Evolutionary conservation across 2,329 filamentous ascomycete species (phyloP).

Genomic region (Pyrenophora seminiperda): DNA sequence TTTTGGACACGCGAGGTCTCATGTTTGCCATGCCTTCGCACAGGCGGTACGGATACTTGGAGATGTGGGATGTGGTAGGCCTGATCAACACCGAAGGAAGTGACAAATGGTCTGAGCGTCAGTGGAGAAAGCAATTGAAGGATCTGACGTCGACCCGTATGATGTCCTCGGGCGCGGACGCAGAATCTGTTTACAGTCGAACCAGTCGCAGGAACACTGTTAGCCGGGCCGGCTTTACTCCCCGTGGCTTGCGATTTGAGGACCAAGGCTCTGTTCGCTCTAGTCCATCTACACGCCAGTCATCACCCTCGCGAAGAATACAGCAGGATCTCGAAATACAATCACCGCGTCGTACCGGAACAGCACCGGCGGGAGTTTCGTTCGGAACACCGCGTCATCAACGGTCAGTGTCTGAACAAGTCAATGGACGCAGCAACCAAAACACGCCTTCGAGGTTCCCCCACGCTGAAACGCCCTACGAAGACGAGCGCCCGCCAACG

Average conservation of each 20-base stretch:
- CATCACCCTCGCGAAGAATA: constrained; percentile 47
- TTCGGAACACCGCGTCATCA: constrained; percentile 49
- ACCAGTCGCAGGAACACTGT: constrained; percentile 52
- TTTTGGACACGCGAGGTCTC: constrained; percentile 81
- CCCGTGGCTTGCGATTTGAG: constrained; percentile 50
- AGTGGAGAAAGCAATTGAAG: constrained; percentile 90
- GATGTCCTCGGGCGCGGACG: constrained; percentile 51
- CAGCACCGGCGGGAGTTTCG: constrained; percentile 46
- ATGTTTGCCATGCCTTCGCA: constrained; percentile 98
- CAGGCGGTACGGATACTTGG: constrained; percentile 85
- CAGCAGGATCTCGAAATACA: constrained; percentile 29
- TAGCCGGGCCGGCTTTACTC: constrained; percentile 49
- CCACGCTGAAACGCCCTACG: constrained; percentile 40
- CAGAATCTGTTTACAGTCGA: constrained; percentile 46
- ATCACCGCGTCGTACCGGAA: constrained; percentile 49
- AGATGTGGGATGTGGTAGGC: constrained; percentile 80
- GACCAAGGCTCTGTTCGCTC: constrained; percentile 51
- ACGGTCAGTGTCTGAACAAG: constrained; percentile 55
- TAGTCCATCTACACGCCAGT: constrained; percentile 52
- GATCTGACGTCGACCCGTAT: constrained; percentile 83
- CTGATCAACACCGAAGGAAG: constrained; percentile 81
- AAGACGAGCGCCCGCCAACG: constrained; percentile 46
- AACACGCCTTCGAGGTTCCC: constrained; percentile 49
- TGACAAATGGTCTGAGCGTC: constrained; percentile 76
- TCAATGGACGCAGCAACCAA: constrained; percentile 51